Base-by-base conservation (phyloP, 1,139 yeast species). In the Hemisphaericaspora lyxosophila region DNA sequence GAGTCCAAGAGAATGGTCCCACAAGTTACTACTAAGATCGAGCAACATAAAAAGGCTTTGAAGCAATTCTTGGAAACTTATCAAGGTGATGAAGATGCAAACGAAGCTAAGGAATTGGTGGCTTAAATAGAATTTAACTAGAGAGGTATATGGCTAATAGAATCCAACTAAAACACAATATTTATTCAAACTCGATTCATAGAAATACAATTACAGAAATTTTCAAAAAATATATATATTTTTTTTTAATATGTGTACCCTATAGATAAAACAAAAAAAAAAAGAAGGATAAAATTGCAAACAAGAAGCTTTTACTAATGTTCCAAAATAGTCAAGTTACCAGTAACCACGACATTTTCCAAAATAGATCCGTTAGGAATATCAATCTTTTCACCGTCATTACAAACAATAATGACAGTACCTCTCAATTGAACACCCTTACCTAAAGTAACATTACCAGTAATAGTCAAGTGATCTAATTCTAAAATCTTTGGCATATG, bases 401-500 rank as follows among this genome's bases (percentile, higher is more conserved):
- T 90, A 67, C 97, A 90, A 41, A 92, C 98, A 53, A 92, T 88
- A 55, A 92, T 92, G 46, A 92, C 98, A 11, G 98, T 92, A 48
- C 98, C 98, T 75, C 87, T 92, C 59, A 92, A 78, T 39, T 87
- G 83, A 50, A 94, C 95, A 54, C 80, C 82, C 64, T 87, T 87
- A 56, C 98, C 98, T 54, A 92, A 76, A 54, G 68, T 80, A 36
- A 94, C 98, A 60, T 92, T 90, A 67, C 98, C 98, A 40, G 98
- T 92, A 52, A 92, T 90, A 40, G 98, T 92, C 60, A 92, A 80
- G 64, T 92, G 98, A 62, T 92, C 98, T 57, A 92, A 80, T 70
- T 92, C 98, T 56, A 92, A 78, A 53, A 92, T 89, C 72, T 82
- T 86, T 50, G 98, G 98, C 81, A 92, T 94, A 60, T 90, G 96